Percentiles rank a stretch among this genome's conserved stretches.
Conservation (phyloP, 805 yeast genomes). For the Candida wancherniae region DNA sequence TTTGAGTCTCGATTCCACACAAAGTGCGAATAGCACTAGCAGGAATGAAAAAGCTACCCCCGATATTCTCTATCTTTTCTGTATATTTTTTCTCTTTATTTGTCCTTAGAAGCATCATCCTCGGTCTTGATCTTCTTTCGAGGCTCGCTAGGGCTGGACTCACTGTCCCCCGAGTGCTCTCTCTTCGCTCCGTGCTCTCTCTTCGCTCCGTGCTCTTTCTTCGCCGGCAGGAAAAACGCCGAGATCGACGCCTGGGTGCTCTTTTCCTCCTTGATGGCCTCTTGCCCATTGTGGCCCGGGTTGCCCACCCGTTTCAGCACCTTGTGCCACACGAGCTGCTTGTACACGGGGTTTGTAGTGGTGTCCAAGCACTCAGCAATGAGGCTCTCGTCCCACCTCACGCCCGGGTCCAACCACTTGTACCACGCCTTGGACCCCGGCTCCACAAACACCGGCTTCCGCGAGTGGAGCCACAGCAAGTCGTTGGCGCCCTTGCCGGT, state of each 20-base stretch:
- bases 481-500: constrained; percentile 37
- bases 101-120: constrained; percentile 2
- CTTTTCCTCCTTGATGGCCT: constrained; percentile 28
- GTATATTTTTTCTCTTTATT: not conserved
- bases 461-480: constrained; percentile 62
- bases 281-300: constrained; percentile 40
- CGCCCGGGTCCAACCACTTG: constrained; percentile 54
- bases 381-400: constrained; percentile 37
- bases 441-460: constrained; percentile 72
- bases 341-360: constrained; percentile 25
- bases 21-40: too few species aligned
- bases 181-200: constrained; percentile 1
- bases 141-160: too few species aligned
- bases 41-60: too few species aligned
- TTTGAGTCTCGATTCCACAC: too few species aligned
- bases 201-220: not conserved
- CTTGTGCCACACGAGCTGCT: constrained; percentile 44
- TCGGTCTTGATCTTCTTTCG: constrained; percentile 1
- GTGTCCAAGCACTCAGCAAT: constrained; percentile 37
- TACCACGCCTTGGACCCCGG: constrained; percentile 57
- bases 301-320: constrained; percentile 67
- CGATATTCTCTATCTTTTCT: not conserved
- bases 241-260: constrained; percentile 13
- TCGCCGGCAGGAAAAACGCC: constrained; percentile 11
- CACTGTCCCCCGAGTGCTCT: too few species aligned